Base-by-base conservation (phyloP, 495 filamentous ascomycete species). In the Chlorociboria aeruginascens region DNA sequence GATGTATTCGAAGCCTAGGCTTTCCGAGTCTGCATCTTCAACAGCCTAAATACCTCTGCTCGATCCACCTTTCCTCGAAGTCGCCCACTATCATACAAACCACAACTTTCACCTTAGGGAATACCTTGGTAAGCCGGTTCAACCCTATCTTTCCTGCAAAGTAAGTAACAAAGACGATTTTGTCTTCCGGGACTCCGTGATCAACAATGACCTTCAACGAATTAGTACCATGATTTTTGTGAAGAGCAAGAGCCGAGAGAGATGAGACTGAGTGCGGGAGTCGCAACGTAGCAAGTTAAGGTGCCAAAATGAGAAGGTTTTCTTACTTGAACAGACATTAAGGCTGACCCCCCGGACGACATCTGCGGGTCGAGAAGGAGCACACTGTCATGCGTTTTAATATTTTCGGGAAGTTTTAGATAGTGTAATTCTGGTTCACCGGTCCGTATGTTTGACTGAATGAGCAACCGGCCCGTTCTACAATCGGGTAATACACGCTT, bases 291-390 rank as follows among this genome's bases (percentile, higher is more conserved):
- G n/a, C n/a, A n/a, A n/a, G n/a, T n/a, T n/a, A n/a, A n/a, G n/a
- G n/a, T n/a, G n/a, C n/a, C n/a, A n/a, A n/a, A n/a, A n/a, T n/a
- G n/a, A n/a, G n/a, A n/a, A n/a, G n/a, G n/a, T n/a, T n/a, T n/a
- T n/a, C n/a, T n/a, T n/a, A n/a, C 87, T 52, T 86, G 82, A 29
- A 97, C 90, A 3, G 92, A 89, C 92, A 98, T 98, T 40, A 98
- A 69, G 6, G 89, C 93, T 34, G 92, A 87, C 31, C 88, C 90
- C 13, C 92, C 92, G 50, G 82, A 86, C 12, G 83, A 83, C 82
- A 98, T 95, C 60, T 98, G 92, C 14, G 89, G 78, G 63, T 97
- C 93, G 13, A 97, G 68, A 32, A 98, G 68, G 43, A 98, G 71
- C 11, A 98, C 87, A 42, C 79, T 78, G 49, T 82, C 77, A 61